Evolutionary conservation across 768 basidiomycete genomes (phyloP).

Genomic region (Dioszegia hungarica): DNA sequence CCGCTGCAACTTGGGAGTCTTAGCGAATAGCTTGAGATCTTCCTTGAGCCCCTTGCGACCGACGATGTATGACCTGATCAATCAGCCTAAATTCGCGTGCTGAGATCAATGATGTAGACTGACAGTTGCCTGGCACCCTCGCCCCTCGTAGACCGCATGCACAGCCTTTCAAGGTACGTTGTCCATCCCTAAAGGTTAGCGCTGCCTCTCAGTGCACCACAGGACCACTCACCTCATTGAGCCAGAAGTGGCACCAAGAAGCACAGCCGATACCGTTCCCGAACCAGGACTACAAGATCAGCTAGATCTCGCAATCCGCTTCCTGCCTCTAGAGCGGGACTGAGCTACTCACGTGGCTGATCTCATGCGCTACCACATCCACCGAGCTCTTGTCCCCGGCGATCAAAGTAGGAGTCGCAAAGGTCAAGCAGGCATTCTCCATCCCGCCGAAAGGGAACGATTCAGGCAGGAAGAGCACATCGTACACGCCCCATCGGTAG

Average conservation of each 20-base stretch:
- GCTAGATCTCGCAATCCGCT: too few species aligned
- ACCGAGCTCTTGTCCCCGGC: conserved; percentile 81
- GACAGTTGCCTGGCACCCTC: conserved; percentile 5
- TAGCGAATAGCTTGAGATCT: conserved; percentile 60
- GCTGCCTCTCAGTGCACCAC: neutral
- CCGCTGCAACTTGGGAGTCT: conserved; percentile 68
- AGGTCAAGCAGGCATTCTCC: conserved; percentile 87
- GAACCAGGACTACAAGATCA: conserved; percentile 65
- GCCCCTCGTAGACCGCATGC: conserved; percentile 9
- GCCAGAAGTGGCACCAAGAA: conserved; percentile 51
- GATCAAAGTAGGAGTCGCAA: conserved; percentile 81
- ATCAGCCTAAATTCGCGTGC: conserved; percentile 65
- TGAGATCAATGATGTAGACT: conserved; percentile 50
- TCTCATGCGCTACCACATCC: conserved; percentile 75
- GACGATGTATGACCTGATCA: conserved; percentile 59
- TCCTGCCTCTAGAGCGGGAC: too few species aligned
- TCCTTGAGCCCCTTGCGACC: conserved; percentile 63
- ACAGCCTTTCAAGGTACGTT: conserved; percentile 79
- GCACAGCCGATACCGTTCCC: conserved; percentile 62
- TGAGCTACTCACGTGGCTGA: conserved; percentile 52
- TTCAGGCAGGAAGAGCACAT: conserved; percentile 79
- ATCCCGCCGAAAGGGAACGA: conserved; percentile 63
- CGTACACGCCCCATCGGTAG: conserved; percentile 83
- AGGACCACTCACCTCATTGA: conserved; percentile 38
- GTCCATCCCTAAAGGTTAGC: conserved; percentile 64